These are phyloP conservation scores for Berberis vulgaris DNA, from an alignment of 164 flowering plant genomes.

Conservation along the genomic window DNA sequence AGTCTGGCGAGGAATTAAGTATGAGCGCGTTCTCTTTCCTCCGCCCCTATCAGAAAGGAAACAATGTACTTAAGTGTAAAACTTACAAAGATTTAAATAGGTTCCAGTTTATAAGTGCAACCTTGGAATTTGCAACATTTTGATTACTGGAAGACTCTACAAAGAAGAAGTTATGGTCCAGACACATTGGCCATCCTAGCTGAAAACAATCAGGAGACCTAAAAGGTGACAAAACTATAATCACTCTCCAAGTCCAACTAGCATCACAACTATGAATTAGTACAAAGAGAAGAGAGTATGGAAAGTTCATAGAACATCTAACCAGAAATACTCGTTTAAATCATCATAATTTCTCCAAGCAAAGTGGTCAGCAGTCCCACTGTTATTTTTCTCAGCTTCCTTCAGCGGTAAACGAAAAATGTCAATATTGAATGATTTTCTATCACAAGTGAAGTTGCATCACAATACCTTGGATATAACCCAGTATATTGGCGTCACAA, in stretches of 20 bases:
- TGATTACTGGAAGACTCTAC: slow-evolving; percentile 15
- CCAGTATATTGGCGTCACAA: slow-evolving; percentile 70
- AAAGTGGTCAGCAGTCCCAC: slow-evolving; percentile 76
- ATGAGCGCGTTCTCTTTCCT: neutral
- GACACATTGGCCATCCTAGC: slow-evolving; percentile 66
- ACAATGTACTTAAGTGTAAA: neutral
- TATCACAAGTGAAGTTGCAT: neutral
- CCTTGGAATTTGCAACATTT: slow-evolving; percentile 13
- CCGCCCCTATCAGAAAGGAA: neutral
- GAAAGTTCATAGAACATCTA: slow-evolving; percentile 6
- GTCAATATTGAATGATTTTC: neutral
- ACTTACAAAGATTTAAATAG: neutral
- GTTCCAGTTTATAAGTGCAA: slow-evolving; percentile 6
- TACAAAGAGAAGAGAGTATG: neutral
- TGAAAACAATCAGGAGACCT: slow-evolving; percentile 67
- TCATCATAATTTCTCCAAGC: slow-evolving; percentile 98
- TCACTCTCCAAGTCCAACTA: slow-evolving; percentile 4
- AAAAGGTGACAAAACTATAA: slow-evolving; percentile 9
- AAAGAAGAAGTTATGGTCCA: slow-evolving; percentile 44
- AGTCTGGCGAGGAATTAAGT: neutral
- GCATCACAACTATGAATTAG: neutral
- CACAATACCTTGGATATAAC: slow-evolving; percentile 65
- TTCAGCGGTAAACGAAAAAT: slow-evolving; percentile 20
- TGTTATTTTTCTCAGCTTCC: slow-evolving; percentile 77
- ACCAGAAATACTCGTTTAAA: slow-evolving; percentile 96